Conservation (phyloP, 2,329 filamentous ascomycete species). For the Phialophora verrucosa region DNA sequence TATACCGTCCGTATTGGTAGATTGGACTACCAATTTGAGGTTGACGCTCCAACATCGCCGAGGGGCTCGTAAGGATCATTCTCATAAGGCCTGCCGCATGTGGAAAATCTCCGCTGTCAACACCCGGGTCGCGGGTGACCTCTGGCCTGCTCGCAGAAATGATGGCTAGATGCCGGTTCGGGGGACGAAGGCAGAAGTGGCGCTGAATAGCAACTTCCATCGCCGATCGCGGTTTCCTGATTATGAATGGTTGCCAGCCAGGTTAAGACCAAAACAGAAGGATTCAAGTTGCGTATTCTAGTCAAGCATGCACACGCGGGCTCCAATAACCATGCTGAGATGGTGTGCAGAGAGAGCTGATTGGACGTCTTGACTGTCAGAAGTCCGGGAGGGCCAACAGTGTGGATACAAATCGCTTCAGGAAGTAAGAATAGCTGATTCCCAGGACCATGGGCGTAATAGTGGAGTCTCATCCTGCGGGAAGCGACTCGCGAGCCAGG, state of each 20-base stretch:
- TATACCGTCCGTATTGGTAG: not conserved
- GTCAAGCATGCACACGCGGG: constrained; percentile 12
- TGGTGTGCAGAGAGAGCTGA: not conserved
- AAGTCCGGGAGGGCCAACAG: constrained; percentile 5
- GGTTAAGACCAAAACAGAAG: constrained; percentile 7
- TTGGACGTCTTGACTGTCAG: not conserved
- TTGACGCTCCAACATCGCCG: not conserved
- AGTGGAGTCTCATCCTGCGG: constrained; percentile 5
- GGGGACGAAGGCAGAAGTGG: not conserved
- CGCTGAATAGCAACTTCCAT: not conserved
- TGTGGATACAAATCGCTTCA: constrained; percentile 13
- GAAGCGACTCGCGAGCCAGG: constrained; percentile 1
- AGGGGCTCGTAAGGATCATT: not conserved
- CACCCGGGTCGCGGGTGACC: not conserved
- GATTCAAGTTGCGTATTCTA: constrained; percentile 10
- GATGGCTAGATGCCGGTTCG: not conserved
- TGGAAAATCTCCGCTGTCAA: not conserved
- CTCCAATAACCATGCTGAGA: constrained; percentile 8
- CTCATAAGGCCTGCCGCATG: constrained; percentile 5
- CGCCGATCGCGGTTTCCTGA: constrained; percentile 5
- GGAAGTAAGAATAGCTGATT: constrained; percentile 5
- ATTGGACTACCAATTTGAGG: not conserved
- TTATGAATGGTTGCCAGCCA: constrained; percentile 6
- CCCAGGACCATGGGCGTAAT: constrained; percentile 1
- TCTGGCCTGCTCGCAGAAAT: not conserved